Conservation (phyloP, 805 yeast species). For the Yarrowia divulgata region DNA sequence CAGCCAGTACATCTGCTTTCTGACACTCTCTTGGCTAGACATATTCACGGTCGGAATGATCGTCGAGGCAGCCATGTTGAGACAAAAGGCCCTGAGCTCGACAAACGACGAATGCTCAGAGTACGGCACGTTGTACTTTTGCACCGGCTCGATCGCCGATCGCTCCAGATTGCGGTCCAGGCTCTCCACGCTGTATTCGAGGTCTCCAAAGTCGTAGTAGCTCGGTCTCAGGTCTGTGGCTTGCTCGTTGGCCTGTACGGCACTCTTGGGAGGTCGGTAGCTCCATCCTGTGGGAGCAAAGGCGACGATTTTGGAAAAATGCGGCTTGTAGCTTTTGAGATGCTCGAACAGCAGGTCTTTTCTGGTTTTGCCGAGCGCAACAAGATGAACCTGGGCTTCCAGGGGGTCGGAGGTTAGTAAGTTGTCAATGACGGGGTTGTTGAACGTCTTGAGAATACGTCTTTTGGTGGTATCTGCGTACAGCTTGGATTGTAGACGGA, state of each 20-base stretch:
- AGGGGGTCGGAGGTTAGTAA: constrained; percentile 57
- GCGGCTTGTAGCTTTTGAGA: constrained; percentile 56
- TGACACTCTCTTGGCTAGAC: not conserved
- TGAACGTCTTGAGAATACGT: constrained; percentile 56
- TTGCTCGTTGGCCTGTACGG: constrained; percentile 42
- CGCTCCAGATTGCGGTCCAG: constrained; percentile 49
- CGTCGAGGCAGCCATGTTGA: constrained; percentile 57
- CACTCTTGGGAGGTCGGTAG: constrained; percentile 51
- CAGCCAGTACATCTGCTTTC: constrained; percentile 31
- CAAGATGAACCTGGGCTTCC: constrained; percentile 70
- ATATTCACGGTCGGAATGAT: constrained; percentile 79
- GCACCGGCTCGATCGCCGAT: constrained; percentile 50
- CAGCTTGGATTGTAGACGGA: constrained; percentile 48
- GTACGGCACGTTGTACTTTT: constrained; percentile 77
- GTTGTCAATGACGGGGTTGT: constrained; percentile 53
- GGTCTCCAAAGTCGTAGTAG: constrained; percentile 41
- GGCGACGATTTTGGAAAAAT: constrained; percentile 70
- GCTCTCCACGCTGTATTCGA: constrained; percentile 43
- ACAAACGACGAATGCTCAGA: constrained; percentile 92
- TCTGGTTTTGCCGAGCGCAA: constrained; percentile 66
- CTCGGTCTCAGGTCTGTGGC: constrained; percentile 40
- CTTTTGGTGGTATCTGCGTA: constrained; percentile 59
- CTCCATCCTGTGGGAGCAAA: constrained; percentile 94
- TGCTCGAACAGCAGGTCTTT: constrained; percentile 56
- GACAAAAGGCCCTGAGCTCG: constrained; percentile 74